Conservation (phyloP, 1,284 basidiomycete species). For the Cutaneotrichosporon spelunceum region DNA sequence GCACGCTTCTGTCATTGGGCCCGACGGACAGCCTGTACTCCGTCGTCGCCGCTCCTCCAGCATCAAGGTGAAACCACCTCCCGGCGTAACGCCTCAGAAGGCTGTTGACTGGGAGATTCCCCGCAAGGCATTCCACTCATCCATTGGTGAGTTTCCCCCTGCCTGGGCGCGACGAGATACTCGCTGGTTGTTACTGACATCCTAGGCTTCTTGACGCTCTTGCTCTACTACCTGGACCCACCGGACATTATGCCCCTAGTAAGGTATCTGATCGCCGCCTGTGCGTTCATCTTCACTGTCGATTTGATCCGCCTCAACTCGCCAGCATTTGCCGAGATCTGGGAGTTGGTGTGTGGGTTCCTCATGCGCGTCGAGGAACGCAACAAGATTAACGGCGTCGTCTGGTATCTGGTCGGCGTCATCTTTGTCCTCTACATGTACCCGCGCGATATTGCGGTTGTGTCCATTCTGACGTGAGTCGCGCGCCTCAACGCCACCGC, state of each 20-base stretch:
- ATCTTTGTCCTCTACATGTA: slow-evolving; percentile 74
- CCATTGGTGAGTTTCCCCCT: slow-evolving; percentile 64
- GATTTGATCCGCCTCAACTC: slow-evolving; percentile 76
- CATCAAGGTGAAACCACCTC: slow-evolving; percentile 43
- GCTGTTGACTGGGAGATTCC: slow-evolving; percentile 71
- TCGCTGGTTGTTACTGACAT: slow-evolving; percentile 3
- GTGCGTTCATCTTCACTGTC: slow-evolving; percentile 68
- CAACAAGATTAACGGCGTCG: slow-evolving; percentile 78
- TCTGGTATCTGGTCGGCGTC: slow-evolving; percentile 94
- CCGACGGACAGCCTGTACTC: slow-evolving; percentile 27
- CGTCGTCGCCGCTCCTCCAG: slow-evolving; percentile 37
- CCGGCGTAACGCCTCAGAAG: slow-evolving; percentile 46
- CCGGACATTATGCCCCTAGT: slow-evolving; percentile 58
- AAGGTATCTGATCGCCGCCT: slow-evolving; percentile 62
- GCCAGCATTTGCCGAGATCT: slow-evolving; percentile 66
- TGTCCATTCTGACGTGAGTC: slow-evolving; percentile 80
- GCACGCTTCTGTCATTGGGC: background rate
- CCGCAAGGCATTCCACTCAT: slow-evolving; percentile 82
- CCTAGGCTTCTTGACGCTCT: slow-evolving; percentile 76
- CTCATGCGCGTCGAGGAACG: slow-evolving; percentile 93
- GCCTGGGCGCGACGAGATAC: background rate
- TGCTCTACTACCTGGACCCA: slow-evolving; percentile 58
- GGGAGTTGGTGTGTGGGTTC: slow-evolving; percentile 75
- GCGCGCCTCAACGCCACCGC: background rate
- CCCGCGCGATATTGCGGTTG: slow-evolving; percentile 80